Base-by-base conservation (phyloP, 345 rosid genomes). In the Microcos paniculata region DNA sequence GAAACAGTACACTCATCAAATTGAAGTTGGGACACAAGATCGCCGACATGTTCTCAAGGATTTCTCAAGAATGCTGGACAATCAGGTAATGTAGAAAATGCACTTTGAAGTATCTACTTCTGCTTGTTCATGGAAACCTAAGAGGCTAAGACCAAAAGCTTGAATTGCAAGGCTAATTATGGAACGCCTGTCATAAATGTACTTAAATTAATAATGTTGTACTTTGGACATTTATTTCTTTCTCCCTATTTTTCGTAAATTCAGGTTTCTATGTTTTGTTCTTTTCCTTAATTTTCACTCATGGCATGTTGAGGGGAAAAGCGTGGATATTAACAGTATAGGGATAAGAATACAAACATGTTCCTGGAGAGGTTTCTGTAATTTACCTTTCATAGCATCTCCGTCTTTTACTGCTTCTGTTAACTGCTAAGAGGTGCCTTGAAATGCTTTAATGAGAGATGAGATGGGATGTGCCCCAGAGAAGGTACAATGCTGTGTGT, bases 61-160 rank as follows among this genome's bases (percentile, higher is more conserved):
- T 86, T 96, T 96, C 91, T 96, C 99, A 10, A 89, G 91, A 78
- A 91, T 94, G 99, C 89, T 96, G 58, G 99, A 96, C 86, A 85
- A 85, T 82, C 94, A 96, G 90, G 99, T 90, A 80, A 26, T 71
- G 52, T 42, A 23, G 61, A 42, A 78, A 38, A 28, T 72, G 59
- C 49, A 28, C 24, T 14, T 64, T 6, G 30, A 35, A 59, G 31
- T 45, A 73, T 45, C 45, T 11, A 40, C 55, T 42, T 61, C 46
- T 45, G 23, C 6, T 61, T 73, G 18, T 35, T 71, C 31, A n/a
- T 71, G n/a, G 26, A 73, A 59, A 24, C 8, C 65, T 10, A 5
- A 56, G 67, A 59, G 16, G 4, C 65, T 10, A 5, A 56, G 67
- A 30, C 58, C 11, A n/a, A 69, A 69, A 30, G 58, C 58, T 30